Conservation (phyloP, 257 asterid species). For the Ilex asprella region DNA sequence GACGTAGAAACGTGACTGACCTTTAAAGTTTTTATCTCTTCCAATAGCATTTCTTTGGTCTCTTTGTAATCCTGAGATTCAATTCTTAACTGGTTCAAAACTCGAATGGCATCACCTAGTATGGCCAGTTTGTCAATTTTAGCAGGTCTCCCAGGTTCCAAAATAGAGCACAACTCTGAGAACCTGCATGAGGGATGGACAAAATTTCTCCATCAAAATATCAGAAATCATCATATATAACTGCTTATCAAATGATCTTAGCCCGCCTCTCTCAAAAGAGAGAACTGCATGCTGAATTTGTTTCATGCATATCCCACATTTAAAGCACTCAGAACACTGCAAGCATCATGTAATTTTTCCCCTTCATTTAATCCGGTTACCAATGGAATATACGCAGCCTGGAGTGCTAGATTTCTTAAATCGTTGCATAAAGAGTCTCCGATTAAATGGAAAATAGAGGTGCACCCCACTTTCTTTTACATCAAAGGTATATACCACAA, state of each 20-base stretch:
- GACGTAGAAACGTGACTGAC: conserved; percentile 19
- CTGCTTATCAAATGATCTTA: not conserved
- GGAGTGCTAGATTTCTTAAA: too few relatives aligned
- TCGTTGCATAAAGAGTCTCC: too few relatives aligned
- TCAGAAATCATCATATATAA: not conserved
- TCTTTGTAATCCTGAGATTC: conserved; percentile 50
- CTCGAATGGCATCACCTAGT: conserved; percentile 65
- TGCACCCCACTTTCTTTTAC: too few relatives aligned
- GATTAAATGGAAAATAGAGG: too few relatives aligned
- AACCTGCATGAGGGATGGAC: conserved; percentile 41
- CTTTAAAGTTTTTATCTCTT: conserved; percentile 71
- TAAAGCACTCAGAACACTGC: too few relatives aligned
- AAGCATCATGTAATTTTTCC: too few relatives aligned
- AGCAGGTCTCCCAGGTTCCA: conserved; percentile 69
- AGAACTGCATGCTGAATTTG: too few relatives aligned
- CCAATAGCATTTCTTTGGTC: conserved; percentile 51
- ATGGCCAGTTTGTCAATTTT: conserved; percentile 69
- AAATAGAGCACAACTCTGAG: conserved; percentile 46
- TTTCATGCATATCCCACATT: too few relatives aligned
- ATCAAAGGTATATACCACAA: too few relatives aligned
- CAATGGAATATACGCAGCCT: too few relatives aligned
- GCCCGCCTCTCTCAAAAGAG: too few relatives aligned
- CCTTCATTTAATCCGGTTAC: too few relatives aligned
- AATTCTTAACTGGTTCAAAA: conserved; percentile 46
- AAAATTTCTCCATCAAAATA: not conserved